Percentiles rank a stretch among this genome's conserved stretches.
phyloP scores from a whole-genome alignment of 2,329 filamentous ascomycete species.

The Trichoderma atroviride region DNA sequence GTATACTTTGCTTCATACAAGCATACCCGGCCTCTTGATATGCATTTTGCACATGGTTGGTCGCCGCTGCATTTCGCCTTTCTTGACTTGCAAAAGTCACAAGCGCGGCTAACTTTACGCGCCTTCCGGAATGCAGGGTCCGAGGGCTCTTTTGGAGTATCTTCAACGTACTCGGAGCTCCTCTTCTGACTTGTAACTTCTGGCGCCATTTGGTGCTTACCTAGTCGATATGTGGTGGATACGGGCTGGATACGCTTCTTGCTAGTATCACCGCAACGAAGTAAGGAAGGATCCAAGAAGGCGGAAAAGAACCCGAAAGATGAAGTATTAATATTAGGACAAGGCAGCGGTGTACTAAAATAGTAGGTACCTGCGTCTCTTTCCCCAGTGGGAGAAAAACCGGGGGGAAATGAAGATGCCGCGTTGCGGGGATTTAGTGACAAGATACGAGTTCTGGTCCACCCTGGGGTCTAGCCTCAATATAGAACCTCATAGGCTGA shows the following conservation, averaged over 20 bases:
- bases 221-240: not conserved
- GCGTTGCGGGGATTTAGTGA: conserved; percentile 2
- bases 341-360: conserved; percentile 6
- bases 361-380: not conserved
- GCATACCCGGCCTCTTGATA: conserved; percentile 34
- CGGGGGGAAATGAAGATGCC: not conserved
- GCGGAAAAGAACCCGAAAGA: conserved; percentile 23
- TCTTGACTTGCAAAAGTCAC: conserved; percentile 37
- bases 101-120: conserved; percentile 40
- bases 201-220: not conserved
- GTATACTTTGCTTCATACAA: conserved; percentile 40
- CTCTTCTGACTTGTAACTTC: conserved; percentile 13
- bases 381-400: not conserved
- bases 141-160: not conserved
- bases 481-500: not conserved
- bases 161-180: not conserved
- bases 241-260: not conserved
- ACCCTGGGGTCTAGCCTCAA: not conserved
- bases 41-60: conserved; percentile 40
- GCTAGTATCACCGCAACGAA: not conserved
- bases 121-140: conserved; percentile 27
- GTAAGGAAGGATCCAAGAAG: not conserved
- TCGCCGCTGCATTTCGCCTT: conserved; percentile 37
- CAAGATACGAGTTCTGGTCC: not conserved
- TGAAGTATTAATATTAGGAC: conserved; percentile 3